Base-by-base conservation (phyloP, 2,329 filamentous ascomycete genomes). In the Passalora sequoiae region DNA sequence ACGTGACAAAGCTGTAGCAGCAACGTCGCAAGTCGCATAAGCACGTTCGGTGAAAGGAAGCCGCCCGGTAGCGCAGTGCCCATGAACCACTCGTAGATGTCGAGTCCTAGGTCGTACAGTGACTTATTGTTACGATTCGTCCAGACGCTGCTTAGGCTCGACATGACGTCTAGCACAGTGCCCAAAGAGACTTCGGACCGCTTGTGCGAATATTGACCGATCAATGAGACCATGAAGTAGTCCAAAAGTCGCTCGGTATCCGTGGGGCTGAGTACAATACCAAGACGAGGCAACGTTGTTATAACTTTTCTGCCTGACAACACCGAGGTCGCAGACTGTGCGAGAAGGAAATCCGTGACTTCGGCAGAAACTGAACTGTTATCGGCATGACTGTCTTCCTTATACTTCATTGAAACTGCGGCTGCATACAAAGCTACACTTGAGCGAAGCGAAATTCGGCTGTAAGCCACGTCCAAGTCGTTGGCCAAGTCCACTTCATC, bases 21-120 rank as follows among this genome's bases (percentile, higher is more conserved):
- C 10, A 98, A 70, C 16, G 70, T 68, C 3, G 82, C 77, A 47
- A 96, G 71, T 1, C 74, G 71, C 40, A 81, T 78, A 51, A 89
- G 82, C 1, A 84, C 77, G 44, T 71, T 74, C 2, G 81, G 69
- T 0, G 91, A 94, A 36, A 88, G 74, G 27, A 84, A 74, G 32
- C 81, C 81, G 32, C 77, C 82, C 4, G 77, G 74, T 19, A 95
- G 67, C 21, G 81, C 77, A 13, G 74, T 74, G 41, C 78, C 77
- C 35, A 89, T 75, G 52, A 92, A 83, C 69, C 88, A 87, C 32
- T 77, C 69, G 63, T 97, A 97, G 15, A 96, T 69, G 47, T 94
- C 83, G 15, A 80, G 76, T 3, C 83, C 86, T 29, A 77, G 73
- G 3, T 78, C 75, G n/a, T 74, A 75, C 2, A 95, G 69, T 1